Conservation (phyloP, 108 stramenopile species). For the Fistulifera pelliculosa region DNA sequence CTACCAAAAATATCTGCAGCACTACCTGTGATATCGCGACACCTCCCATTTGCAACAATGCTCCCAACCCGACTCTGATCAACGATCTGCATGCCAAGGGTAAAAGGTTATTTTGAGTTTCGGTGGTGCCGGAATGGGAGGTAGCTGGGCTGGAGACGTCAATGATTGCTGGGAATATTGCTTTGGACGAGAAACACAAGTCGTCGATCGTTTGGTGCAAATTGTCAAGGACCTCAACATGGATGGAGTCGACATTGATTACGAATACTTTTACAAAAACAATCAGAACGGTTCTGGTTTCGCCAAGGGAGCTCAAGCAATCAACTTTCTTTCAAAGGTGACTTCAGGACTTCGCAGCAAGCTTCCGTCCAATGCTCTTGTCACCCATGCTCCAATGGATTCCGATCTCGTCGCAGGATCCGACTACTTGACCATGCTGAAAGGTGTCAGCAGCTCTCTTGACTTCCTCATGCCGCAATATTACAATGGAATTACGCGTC, state of each 20-base stretch:
- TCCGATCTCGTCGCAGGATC: slow-evolving; percentile 31
- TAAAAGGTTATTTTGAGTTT: slow-evolving; percentile 56
- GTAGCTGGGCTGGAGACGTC: slow-evolving; percentile 31
- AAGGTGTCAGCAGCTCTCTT: slow-evolving; percentile 13
- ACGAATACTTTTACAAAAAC: slow-evolving; percentile 58
- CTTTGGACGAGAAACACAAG: slow-evolving; percentile 39
- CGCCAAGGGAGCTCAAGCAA: slow-evolving; percentile 24
- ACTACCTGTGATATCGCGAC: slow-evolving; percentile 28
- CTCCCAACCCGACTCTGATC: slow-evolving; percentile 21
- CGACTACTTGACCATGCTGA: slow-evolving; percentile 35
- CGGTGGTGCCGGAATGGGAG: slow-evolving; percentile 62
- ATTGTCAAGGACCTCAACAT: slow-evolving; percentile 36
- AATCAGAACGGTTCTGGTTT: slow-evolving; percentile 16
- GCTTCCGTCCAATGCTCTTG: slow-evolving; percentile 26
- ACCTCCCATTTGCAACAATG: slow-evolving; percentile 35
- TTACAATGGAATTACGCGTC: slow-evolving; percentile 43
- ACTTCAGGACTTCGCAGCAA: slow-evolving; percentile 30
- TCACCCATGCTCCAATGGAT: slow-evolving; percentile 62
- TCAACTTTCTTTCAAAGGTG: slow-evolving; percentile 26
- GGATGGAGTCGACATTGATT: slow-evolving; percentile 60
- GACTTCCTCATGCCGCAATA: slow-evolving; percentile 56
- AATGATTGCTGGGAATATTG: slow-evolving; percentile 75
- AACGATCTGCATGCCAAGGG: slow-evolving; percentile 29
- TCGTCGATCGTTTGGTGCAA: slow-evolving; percentile 31
- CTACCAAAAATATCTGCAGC: slow-evolving; percentile 30